Conservation (phyloP, 2,329 filamentous ascomycete genomes). For the Xylariaceae sp. region DNA sequence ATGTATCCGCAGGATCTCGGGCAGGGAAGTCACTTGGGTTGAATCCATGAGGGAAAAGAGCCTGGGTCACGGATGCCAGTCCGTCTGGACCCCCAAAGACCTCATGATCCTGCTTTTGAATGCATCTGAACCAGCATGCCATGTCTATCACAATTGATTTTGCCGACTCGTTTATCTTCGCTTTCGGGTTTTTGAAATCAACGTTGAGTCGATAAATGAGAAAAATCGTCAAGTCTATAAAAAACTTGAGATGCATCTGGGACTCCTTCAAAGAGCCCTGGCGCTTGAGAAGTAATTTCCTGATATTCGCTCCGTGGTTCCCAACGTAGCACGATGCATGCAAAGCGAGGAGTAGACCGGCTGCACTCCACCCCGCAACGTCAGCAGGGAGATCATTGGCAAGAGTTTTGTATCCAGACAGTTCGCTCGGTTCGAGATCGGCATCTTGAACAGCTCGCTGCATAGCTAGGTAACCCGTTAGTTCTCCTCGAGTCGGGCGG, state of each 20-base stretch:
- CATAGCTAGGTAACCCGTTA: conserved; percentile 26
- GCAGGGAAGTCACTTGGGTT: neutral
- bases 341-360: neutral
- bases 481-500: conserved; percentile 21
- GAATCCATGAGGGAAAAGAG: conserved; percentile 2
- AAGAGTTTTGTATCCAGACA: conserved; percentile 5
- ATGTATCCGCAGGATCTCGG: no score
- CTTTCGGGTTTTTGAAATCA: neutral
- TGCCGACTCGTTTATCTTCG: conserved; percentile 13
- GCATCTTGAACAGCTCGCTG: conserved; percentile 29
- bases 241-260: conserved; percentile 1
- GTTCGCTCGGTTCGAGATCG: conserved; percentile 25
- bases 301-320: neutral
- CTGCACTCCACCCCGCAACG: neutral
- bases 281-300: conserved; percentile 1
- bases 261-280: neutral
- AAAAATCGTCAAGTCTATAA: conserved; percentile 12
- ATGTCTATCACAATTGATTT: conserved; percentile 11
- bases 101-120: conserved; percentile 4
- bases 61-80: conserved; percentile 5
- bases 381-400: neutral
- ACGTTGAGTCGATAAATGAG: conserved; percentile 11
- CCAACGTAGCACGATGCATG: neutral
- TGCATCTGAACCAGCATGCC: conserved; percentile 7
- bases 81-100: conserved; percentile 10